A percentile compares a stretch with the other conserved stretches of the same genome.
Evolutionary conservation across 2,329 filamentous ascomycete genomes (phyloP).

Genomic region (Colletotrichum theobromicola): DNA sequence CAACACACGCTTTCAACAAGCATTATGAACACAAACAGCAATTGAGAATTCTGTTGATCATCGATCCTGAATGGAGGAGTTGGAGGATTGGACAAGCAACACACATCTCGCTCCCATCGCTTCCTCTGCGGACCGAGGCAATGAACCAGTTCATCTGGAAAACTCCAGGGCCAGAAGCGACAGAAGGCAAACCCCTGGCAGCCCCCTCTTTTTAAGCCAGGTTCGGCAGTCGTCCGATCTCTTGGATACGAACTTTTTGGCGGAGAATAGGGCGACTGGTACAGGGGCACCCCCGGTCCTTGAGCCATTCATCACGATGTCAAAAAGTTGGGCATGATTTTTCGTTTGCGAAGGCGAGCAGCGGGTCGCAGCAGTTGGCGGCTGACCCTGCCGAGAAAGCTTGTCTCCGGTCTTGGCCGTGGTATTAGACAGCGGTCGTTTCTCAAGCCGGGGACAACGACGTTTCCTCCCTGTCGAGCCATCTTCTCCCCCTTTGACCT

Average conservation of each 20-base stretch:
- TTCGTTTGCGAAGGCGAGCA: background rate
- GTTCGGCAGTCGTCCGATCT: conserved; percentile 2
- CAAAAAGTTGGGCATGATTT: background rate
- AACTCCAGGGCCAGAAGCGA: background rate
- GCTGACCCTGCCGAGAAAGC: background rate
- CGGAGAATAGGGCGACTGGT: background rate
- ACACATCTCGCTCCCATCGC: background rate
- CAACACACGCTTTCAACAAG: rapidly evolving
- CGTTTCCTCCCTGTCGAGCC: background rate
- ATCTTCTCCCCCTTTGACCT: background rate
- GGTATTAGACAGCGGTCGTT: background rate
- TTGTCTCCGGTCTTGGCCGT: background rate
- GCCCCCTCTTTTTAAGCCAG: background rate
- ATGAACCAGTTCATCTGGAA: background rate
- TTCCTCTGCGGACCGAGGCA: background rate
- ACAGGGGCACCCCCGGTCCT: background rate
- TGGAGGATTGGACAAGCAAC: background rate
- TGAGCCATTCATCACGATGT: background rate
- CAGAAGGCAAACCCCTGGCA: background rate
- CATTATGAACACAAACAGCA: background rate
- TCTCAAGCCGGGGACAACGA: background rate
- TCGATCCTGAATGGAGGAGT: background rate
- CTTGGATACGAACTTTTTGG: conserved; percentile 13
- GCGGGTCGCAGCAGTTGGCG: background rate
- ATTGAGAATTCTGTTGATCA: background rate